Evolutionary conservation across 176 grass and related monocot genomes (phyloP).

Genomic region (Eragrostis nindensis): DNA sequence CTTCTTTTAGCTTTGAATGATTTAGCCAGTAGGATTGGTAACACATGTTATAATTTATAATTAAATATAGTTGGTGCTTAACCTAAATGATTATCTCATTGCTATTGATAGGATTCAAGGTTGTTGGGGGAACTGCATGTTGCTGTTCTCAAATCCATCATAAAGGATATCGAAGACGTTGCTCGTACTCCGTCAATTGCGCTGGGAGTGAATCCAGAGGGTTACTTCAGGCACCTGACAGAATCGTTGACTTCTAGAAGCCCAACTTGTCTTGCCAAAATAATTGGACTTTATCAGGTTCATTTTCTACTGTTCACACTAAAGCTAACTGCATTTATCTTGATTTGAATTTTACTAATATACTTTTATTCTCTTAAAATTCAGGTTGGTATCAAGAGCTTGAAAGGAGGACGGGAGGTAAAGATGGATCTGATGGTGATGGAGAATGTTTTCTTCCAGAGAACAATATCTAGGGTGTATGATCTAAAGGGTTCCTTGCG

Average conservation of each 20-base stretch:
- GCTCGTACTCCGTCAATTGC: no score
- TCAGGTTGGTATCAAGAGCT: slow-evolving; percentile 75
- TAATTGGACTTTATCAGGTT: slow-evolving; percentile 97
- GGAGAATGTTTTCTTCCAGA: slow-evolving; percentile 90
- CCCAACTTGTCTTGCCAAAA: slow-evolving; percentile 82
- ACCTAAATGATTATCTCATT: no score
- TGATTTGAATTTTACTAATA: slow-evolving; percentile 26
- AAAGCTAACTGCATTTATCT: background rate
- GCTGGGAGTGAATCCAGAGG: no score
- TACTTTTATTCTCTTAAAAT: slow-evolving; percentile 36
- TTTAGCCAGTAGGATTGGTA: no score
- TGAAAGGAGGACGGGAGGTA: slow-evolving; percentile 75
- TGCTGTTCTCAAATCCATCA: no score
- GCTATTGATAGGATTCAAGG: no score
- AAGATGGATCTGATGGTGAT: slow-evolving; percentile 96
- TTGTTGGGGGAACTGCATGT: no score
- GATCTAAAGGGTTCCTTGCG: slow-evolving; percentile 88
- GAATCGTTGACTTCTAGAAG: slow-evolving; percentile 65
- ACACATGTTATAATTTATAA: no score
- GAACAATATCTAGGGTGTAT: slow-evolving; percentile 79
- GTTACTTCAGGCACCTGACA: slow-evolving; percentile 83
- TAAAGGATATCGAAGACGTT: no score
- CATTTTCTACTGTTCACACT: background rate
- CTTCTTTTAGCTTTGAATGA: no score
- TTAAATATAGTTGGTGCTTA: no score